Base-by-base conservation (phyloP, 1,284 basidiomycete genomes). In the Cryptococcus jaspeensis region DNA sequence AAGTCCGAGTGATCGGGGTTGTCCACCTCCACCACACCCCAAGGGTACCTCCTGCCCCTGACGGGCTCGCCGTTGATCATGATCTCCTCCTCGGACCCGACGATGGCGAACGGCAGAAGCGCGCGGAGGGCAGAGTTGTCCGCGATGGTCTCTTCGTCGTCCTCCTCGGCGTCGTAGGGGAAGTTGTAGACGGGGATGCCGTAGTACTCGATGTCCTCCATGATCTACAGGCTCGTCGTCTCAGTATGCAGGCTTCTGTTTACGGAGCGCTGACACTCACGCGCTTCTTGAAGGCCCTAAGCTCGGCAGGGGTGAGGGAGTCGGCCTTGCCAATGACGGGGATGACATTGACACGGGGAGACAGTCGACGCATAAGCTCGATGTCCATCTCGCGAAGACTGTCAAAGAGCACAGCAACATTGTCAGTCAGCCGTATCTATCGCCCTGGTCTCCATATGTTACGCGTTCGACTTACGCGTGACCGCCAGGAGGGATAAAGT, bases 151-250 rank as follows among this genome's bases (percentile, higher is more conserved):
- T 99, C 96, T 74, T 98, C 94, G 74, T 99, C 96, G 71, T 99
- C 92, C 80, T 99, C 96, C 78, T 99, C 96, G 22, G 93, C 88
- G 69, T 99, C 96, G 77, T 96, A 99, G 0, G 96, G 96, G 85
- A 99, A 99, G 82, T 99, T 99, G 84, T 99, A 99, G 45, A 99
- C 89, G 6, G 96, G 95, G 67, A 99, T 99, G 65, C 89, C 88
- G 75, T 99, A 98, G 81, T 98, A 85, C 74, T 98, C 95, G 66
- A 99, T 98, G 76, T 99, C 95, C 80, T 99, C 94, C 93, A 98
- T 98, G 73, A 99, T 87, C 90, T 94, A 66, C 2, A 23, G 46
- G 43, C 42, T 28, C 23, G 51, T 36, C 32, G 28, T 35, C 20
- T 22, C 41, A 38, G 20, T 36, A 46, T 8, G 13, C 2, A 13